Conservation (phyloP, 169 alveolate species). For the Plasmodium vinckei region DNA sequence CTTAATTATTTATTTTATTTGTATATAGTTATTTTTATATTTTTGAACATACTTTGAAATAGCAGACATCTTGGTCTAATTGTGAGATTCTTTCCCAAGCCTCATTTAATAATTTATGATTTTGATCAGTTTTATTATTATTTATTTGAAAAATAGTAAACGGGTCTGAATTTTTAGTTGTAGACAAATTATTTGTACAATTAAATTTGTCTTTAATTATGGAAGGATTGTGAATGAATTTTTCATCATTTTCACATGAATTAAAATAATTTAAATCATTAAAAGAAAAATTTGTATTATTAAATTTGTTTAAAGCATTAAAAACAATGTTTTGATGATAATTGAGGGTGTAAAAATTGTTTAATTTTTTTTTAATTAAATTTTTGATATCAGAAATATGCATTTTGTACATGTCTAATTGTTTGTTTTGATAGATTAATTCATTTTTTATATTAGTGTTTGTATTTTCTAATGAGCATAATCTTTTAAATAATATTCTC, state of each 20-base stretch:
- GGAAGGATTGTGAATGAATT: too few species aligned
- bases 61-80: conserved; percentile 3
- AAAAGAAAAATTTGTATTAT: conserved; percentile 1
- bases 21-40: conserved; percentile 13
- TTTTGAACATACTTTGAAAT: conserved; percentile 44
- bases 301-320: conserved; percentile 5
- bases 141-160: conserved; percentile 17
- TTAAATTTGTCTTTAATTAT: conserved; percentile 8
- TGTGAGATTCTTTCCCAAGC: conserved; percentile 39
- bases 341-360: conserved; percentile 13
- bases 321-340: conserved; percentile 2
- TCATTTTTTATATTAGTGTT: conserved; percentile 27
- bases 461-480: conserved; percentile 41
- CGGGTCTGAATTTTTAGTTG: conserved; percentile 10
- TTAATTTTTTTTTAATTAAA: conserved; percentile 29
- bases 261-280: neutral
- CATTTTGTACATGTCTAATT: conserved; percentile 5
- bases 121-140: conserved; percentile 39
- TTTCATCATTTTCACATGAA: neutral
- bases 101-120: conserved; percentile 14
- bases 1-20: conserved; percentile 6
- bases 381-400: conserved; percentile 29
- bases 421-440: conserved; percentile 43
- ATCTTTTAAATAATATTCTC: conserved; percentile 4
- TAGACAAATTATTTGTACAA: conserved; percentile 1